phyloP scores from a whole-genome alignment of 345 rosid species.

The Trapa bicornis region DNA sequence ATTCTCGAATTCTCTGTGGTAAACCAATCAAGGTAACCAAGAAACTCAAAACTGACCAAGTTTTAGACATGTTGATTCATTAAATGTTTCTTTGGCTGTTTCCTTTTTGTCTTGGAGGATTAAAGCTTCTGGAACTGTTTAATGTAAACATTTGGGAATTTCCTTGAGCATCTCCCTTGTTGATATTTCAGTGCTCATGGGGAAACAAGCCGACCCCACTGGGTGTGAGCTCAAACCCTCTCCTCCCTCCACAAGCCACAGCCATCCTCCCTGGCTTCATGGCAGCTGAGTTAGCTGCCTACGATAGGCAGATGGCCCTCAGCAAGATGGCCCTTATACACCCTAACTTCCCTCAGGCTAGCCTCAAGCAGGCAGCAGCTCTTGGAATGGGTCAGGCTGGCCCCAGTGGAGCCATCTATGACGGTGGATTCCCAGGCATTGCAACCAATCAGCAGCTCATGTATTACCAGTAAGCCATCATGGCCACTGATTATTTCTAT shows the following conservation, averaged over 20 bases:
- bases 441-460: constrained; percentile 80
- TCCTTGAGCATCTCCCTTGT: neutral
- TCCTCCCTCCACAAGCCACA: constrained; percentile 53
- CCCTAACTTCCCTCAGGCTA: constrained; percentile 45
- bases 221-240: constrained; percentile 67
- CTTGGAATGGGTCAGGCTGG: constrained; percentile 62
- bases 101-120: too few species aligned
- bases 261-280: constrained; percentile 44
- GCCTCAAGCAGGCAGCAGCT: constrained; percentile 35
- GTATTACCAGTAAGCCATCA: constrained; percentile 53
- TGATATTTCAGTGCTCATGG: constrained; percentile 75
- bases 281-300: constrained; percentile 40
- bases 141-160: neutral
- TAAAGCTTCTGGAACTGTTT: too few species aligned
- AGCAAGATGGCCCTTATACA: constrained; percentile 36
- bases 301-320: constrained; percentile 32
- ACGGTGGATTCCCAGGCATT: constrained; percentile 65
- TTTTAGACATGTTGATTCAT: neutral
- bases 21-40: constrained; percentile 59
- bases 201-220: constrained; percentile 89
- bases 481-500: neutral
- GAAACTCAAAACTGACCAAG: neutral
- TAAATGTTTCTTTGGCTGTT: neutral
- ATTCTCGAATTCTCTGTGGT: constrained; percentile 52
- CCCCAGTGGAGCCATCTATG: constrained; percentile 61